Conservation (phyloP, 176 grass and related monocot genomes). For the Rhynchospora pubera region DNA sequence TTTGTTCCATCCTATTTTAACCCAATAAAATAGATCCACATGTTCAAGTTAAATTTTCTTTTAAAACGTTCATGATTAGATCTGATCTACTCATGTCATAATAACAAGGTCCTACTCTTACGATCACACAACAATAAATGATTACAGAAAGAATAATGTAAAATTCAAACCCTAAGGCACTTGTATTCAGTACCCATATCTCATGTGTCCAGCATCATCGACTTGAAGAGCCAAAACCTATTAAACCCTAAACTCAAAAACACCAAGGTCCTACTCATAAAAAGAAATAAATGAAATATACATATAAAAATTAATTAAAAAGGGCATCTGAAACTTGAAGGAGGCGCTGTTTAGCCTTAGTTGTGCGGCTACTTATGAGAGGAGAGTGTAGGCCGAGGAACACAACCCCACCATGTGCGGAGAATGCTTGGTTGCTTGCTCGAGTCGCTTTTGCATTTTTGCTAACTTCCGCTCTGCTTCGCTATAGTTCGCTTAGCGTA, state of each 20-base stretch:
- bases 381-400: background rate
- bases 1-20: no score
- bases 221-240: no score
- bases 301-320: background rate
- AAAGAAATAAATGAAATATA: background rate
- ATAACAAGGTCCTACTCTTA: background rate
- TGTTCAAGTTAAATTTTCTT: no score
- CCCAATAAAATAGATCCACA: no score
- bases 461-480: no score
- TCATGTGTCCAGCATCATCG: no score
- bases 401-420: background rate
- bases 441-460: no score
- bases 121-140: no score
- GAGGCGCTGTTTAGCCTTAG: background rate
- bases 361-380: background rate
- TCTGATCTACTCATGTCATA: background rate
- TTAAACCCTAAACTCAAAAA: background rate
- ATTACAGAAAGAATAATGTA: no score
- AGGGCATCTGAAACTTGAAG: background rate
- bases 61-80: background rate
- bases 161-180: no score
- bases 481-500: no score
- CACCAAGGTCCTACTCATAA: background rate
- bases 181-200: no score
- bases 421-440: background rate